Evolutionary conservation across 257 asterid genomes (phyloP).

Genomic region (Thymus mandschuricus): DNA sequence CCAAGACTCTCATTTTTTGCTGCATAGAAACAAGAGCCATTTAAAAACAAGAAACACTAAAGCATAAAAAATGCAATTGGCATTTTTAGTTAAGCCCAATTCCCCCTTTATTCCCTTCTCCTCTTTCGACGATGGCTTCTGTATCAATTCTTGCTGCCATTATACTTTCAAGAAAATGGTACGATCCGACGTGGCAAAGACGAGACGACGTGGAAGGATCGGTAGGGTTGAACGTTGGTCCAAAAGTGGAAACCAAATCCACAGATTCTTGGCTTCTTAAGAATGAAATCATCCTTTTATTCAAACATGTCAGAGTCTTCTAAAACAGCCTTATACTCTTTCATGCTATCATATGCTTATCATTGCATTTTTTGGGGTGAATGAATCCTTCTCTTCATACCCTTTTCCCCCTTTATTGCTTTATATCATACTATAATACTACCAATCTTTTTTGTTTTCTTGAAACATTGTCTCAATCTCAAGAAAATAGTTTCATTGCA

Average conservation of each 20-base stretch:
- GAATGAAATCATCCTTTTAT: constrained; percentile 57
- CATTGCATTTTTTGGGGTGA: constrained; percentile 62
- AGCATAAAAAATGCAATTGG: constrained; percentile 48
- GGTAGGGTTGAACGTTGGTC: constrained; percentile 50
- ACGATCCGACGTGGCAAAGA: constrained; percentile 33
- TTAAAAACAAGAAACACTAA: constrained; percentile 52
- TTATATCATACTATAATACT: constrained; percentile 39
- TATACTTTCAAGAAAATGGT: too few species aligned
- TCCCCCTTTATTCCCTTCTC: constrained; percentile 53
- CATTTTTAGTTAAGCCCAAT: constrained; percentile 45
- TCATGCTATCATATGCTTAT: constrained; percentile 62
- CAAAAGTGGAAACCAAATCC: constrained; percentile 56
- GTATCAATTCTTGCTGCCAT: constrained; percentile 43
- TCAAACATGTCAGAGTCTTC: constrained; percentile 87
- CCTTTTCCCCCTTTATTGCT: constrained; percentile 59
- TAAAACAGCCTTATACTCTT: constrained; percentile 67
- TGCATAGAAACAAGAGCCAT: constrained; percentile 64
- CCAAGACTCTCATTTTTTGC: constrained; percentile 56
- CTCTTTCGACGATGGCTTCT: constrained; percentile 58
- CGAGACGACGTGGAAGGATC: constrained; percentile 2
- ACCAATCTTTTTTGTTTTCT: neutral
- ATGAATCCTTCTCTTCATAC: constrained; percentile 63
- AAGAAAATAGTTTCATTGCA: constrained; percentile 6
- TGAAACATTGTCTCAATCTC: constrained; percentile 21
- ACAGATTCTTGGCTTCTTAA: constrained; percentile 82